Percentiles rank a stretch among this genome's conserved stretches.
Conservation (phyloP, 495 filamentous ascomycete genomes). For the Penicillium verhagenii region DNA sequence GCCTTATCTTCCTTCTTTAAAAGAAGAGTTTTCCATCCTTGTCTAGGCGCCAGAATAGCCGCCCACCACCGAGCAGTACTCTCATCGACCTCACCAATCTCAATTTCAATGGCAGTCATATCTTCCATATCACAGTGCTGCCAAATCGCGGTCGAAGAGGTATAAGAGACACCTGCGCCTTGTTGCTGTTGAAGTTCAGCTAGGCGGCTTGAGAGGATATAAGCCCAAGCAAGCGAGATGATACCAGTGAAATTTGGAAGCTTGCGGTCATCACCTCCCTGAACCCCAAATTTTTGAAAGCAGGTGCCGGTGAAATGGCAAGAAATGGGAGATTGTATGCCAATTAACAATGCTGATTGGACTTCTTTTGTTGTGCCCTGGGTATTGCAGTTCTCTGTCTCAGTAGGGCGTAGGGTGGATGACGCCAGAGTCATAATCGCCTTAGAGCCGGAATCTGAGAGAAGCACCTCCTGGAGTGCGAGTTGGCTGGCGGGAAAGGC, state of each 20-base stretch:
- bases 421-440: constrained; percentile 4
- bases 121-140: background rate
- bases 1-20: no score
- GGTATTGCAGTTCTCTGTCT: background rate
- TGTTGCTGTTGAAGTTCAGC: background rate
- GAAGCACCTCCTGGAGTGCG: background rate
- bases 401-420: background rate
- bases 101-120: background rate
- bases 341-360: background rate
- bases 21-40: no score
- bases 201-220: no score
- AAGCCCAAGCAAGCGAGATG: no score
- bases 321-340: background rate
- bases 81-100: no score
- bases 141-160: background rate
- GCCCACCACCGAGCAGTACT: no score
- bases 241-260: background rate
- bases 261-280: background rate
- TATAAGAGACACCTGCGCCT: no score
- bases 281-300: background rate
- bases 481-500: constrained; percentile 1
- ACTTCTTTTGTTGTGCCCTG: background rate
- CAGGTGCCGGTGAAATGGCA: background rate
- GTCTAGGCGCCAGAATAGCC: no score
- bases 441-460: background rate